phyloP scores from a whole-genome alignment of 495 filamentous ascomycete genomes.

The Tricharina praecox region DNA sequence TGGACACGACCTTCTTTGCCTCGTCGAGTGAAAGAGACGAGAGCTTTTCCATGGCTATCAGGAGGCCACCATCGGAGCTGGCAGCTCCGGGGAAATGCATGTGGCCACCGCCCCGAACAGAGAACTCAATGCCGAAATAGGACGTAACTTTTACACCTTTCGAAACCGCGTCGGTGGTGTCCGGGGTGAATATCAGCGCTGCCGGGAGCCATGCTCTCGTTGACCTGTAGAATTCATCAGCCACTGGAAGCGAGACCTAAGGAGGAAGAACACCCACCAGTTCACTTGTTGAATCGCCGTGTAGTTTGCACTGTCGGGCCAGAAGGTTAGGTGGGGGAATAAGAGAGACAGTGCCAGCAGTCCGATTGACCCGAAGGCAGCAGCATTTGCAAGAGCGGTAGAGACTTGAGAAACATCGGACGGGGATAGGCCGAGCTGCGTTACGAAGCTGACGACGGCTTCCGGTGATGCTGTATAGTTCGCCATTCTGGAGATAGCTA shows the following conservation, averaged over 20 bases:
- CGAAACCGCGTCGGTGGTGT: background rate
- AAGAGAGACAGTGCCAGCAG: background rate
- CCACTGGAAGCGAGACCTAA: background rate
- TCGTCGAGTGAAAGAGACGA: conserved; percentile 1
- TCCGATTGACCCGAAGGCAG: background rate
- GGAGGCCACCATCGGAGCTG: background rate
- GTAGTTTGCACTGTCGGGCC: background rate
- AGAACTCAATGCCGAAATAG: conserved; percentile 28
- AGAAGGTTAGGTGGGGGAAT: background rate
- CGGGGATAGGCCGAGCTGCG: background rate
- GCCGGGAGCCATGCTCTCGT: background rate
- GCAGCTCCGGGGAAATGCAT: conserved; percentile 15
- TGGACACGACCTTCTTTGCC: conserved; percentile 4
- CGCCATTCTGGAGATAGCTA: too few relatives aligned
- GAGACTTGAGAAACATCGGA: background rate
- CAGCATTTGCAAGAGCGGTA: background rate
- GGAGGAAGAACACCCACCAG: background rate
- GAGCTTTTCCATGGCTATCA: background rate
- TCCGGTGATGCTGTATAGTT: too few relatives aligned
- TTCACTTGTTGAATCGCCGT: background rate
- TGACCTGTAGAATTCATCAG: background rate
- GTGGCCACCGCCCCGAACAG: conserved; percentile 39
- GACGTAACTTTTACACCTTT: background rate
- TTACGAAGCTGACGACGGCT: background rate
- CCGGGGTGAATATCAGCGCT: conserved; percentile 2